A percentile compares a stretch with the other conserved stretches of the same genome.
Evolutionary conservation across 2,329 filamentous ascomycete species (phyloP).

Genomic region (Penicillium sp.): DNA sequence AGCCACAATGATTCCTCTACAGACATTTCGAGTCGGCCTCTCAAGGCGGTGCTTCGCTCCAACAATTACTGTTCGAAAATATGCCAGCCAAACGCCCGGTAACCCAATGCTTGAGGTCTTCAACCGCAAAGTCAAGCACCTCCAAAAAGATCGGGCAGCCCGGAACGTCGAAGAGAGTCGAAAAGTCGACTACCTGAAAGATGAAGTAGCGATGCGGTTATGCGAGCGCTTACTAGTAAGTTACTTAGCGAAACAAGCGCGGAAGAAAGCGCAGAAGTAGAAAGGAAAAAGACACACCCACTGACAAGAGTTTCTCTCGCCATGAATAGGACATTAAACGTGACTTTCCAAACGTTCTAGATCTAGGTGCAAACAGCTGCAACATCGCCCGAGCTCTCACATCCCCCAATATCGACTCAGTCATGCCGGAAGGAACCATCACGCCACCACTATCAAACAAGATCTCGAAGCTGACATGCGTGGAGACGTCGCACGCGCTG

Average conservation of each 20-base stretch:
- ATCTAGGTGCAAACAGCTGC: constrained; percentile 93
- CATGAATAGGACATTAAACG: constrained; percentile 75
- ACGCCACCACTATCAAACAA: constrained; percentile 62
- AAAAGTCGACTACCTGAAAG: constrained; percentile 85
- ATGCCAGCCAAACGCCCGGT: constrained; percentile 75
- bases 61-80: constrained; percentile 46
- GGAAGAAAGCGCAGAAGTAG: neutral
- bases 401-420: constrained; percentile 62
- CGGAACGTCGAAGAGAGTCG: constrained; percentile 67
- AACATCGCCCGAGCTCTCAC: constrained; percentile 84
- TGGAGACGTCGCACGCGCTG: constrained; percentile 74
- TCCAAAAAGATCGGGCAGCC: constrained; percentile 87
- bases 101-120: constrained; percentile 84
- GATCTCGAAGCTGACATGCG: constrained; percentile 72
- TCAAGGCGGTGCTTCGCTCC: constrained; percentile 14
- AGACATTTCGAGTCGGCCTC: constrained; percentile 12
- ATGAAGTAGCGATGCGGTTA: constrained; percentile 81
- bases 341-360: constrained; percentile 76
- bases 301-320: constrained; percentile 1
- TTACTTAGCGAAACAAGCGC: neutral
- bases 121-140: constrained; percentile 80
- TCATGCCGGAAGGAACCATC: constrained; percentile 29
- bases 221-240: constrained; percentile 78
- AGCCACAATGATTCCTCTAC: constrained; percentile 18
- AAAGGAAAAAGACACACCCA: neutral